A percentile compares a stretch with the other conserved stretches of the same genome.
phyloP scores from a whole-genome alignment of 2,329 filamentous ascomycete genomes.

The Ilyonectria robusta region DNA sequence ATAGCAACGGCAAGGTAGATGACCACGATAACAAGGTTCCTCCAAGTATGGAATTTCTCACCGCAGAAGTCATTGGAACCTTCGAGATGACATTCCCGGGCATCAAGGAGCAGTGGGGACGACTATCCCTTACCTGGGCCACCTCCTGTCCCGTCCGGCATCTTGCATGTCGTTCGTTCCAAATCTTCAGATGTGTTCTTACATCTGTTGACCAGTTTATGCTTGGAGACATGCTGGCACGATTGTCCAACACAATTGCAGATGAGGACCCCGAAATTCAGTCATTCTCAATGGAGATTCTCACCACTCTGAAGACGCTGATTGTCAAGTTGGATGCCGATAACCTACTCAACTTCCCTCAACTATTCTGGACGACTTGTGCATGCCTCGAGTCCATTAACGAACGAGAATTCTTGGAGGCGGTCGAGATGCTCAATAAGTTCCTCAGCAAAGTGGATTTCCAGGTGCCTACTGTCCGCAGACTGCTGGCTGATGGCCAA shows the following conservation, averaged over 20 bases:
- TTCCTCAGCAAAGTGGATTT: constrained; percentile 89
- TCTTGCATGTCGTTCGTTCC: constrained; percentile 95
- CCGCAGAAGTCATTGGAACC: constrained; percentile 84
- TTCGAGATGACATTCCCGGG: constrained; percentile 88
- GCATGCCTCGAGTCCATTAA: constrained; percentile 98
- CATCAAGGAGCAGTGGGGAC: constrained; percentile 92
- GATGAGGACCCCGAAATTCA: constrained; percentile 96
- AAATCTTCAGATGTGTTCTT: constrained; percentile 94
- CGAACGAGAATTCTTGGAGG: constrained; percentile 93
- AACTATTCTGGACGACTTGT: constrained; percentile 98
- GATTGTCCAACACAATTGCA: constrained; percentile 96
- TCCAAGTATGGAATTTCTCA: constrained; percentile 87
- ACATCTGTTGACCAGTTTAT: constrained; percentile 92
- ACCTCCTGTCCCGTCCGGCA: constrained; percentile 97
- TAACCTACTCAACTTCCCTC: constrained; percentile 89
- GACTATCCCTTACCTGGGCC: constrained; percentile 92
- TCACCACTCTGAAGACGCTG: constrained; percentile 93
- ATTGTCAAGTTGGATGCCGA: constrained; percentile 86
- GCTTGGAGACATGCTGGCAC: constrained; percentile 96
- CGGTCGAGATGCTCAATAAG: constrained; percentile 90
- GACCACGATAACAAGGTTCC: constrained; percentile 86
- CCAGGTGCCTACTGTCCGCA: constrained; percentile 76
- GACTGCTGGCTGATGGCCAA: constrained; percentile 81
- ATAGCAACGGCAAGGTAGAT: constrained; percentile 85
- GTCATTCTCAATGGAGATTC: constrained; percentile 97